Evolutionary conservation across 176 grass and related monocot genomes (phyloP), one percentile per base, ranked within the genome.

Genomic region (Neostapfia colusana): DNA sequence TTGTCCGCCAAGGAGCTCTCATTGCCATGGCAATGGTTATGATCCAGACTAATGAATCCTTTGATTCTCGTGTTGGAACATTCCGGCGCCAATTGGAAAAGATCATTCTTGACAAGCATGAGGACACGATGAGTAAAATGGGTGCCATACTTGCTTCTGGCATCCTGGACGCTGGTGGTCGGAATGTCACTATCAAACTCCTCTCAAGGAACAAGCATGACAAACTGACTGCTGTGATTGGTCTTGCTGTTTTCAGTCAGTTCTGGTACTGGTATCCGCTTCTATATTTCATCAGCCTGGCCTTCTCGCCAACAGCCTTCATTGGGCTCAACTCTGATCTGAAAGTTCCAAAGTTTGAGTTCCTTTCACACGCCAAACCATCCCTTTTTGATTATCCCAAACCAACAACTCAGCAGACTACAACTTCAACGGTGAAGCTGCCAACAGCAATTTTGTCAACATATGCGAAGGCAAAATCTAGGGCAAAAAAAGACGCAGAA

Each of bases 201-300:
- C 87, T 99, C 17, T 99, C 96, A 35, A 92, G 89, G 69, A 95
- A 83, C 46, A 99, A 99, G 42, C 92, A 99, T 35, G 96, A 99
- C 69, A 91, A 94, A 66, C 87, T 99, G 18, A 99, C 96, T 63
- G 96, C 96, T 20, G 89, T 95, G 28, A 79, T 99, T 83, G 96
- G 96, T 44, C 96, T 99, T 10, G 92, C 92, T 0, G 83, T 99
- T 62, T 99, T 99, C 79, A 95, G 87, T 73, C 96, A 99, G 78
- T 99, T 99, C 85, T 99, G 96, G 96, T 99, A 99, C 75, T 99
- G 96, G 96, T 95, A 99, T 74, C 96, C 96, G 9, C 96, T 99
- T 36, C 38, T 92, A 46, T 95, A 99, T 72, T 99, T 99, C 68
- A 88, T 99, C 65, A 95, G 89, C 87, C 44, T 99, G 46, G 79